Evolutionary conservation across 805 yeast genomes (phyloP).

Genomic region (Lachancea meyersii): DNA sequence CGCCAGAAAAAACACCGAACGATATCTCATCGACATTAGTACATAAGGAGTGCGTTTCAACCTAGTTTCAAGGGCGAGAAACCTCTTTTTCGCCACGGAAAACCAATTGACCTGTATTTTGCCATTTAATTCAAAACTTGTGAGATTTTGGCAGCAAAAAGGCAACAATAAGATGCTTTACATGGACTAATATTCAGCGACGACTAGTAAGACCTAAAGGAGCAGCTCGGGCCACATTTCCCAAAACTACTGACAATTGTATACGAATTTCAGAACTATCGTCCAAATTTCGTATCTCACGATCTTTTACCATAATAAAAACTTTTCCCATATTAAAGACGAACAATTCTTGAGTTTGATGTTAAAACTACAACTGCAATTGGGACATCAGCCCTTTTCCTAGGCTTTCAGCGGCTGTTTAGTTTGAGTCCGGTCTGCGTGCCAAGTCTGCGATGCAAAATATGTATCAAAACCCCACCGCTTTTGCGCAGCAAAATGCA

Average conservation of each 20-base stretch:
- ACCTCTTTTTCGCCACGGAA: background rate
- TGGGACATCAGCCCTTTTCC: slow-evolving; percentile 1
- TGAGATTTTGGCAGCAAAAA: too few relatives aligned
- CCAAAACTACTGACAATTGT: too few relatives aligned
- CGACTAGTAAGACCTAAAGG: too few relatives aligned
- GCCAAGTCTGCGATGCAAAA: slow-evolving; percentile 12
- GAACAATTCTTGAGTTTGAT: background rate
- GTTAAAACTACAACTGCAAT: background rate
- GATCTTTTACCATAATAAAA: background rate
- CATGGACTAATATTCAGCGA: too few relatives aligned
- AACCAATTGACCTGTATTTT: background rate
- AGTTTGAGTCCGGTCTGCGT: background rate
- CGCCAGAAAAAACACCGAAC: too few relatives aligned
- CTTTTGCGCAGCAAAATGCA: slow-evolving; percentile 21
- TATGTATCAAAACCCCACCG: slow-evolving; percentile 24
- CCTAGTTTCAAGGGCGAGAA: background rate
- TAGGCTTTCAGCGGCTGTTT: background rate
- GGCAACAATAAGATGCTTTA: background rate
- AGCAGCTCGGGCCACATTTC: too few relatives aligned
- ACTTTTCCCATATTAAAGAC: background rate
- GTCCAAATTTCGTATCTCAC: background rate
- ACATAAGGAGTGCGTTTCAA: too few relatives aligned
- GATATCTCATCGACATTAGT: too few relatives aligned
- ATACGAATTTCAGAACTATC: background rate
- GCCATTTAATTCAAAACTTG: too few relatives aligned